phyloP scores from a whole-genome alignment of 805 yeast species.

The Cyberlindnera amylophila region DNA sequence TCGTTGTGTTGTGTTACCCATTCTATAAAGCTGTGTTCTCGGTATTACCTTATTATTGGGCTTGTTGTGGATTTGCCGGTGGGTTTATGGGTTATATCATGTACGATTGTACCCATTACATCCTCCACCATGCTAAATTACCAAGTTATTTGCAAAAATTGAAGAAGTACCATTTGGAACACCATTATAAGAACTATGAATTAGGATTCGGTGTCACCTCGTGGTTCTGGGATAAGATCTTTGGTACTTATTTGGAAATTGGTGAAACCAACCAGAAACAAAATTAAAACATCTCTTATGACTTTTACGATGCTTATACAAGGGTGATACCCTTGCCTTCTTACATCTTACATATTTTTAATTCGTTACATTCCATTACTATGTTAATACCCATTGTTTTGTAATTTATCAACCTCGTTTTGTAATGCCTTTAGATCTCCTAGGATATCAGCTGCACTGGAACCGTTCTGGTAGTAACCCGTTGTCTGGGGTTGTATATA shows the following conservation, averaged over 20 bases:
- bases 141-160: constrained; percentile 74
- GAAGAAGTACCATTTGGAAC: constrained; percentile 92
- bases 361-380: no score
- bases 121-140: constrained; percentile 81
- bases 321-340: no score
- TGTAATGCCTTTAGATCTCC: constrained; percentile 65
- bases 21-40: constrained; percentile 74
- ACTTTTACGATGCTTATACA: no score
- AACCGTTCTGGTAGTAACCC: no score
- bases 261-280: constrained; percentile 23
- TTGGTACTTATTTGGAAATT: constrained; percentile 68
- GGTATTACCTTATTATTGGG: constrained; percentile 75
- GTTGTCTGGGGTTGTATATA: no score
- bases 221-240: constrained; percentile 89
- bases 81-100: constrained; percentile 90
- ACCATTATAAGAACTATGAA: constrained; percentile 95
- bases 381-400: constrained; percentile 1
- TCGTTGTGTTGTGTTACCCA: constrained; percentile 69
- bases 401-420: constrained; percentile 61
- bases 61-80: constrained; percentile 93
- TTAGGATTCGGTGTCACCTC: constrained; percentile 96
- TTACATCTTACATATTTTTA: no score
- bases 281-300: constrained; percentile 2
- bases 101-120: constrained; percentile 93
- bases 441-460: constrained; percentile 43